phyloP scores from a whole-genome alignment of 2,329 filamentous ascomycete species.

The Paecilomyces variotii region DNA sequence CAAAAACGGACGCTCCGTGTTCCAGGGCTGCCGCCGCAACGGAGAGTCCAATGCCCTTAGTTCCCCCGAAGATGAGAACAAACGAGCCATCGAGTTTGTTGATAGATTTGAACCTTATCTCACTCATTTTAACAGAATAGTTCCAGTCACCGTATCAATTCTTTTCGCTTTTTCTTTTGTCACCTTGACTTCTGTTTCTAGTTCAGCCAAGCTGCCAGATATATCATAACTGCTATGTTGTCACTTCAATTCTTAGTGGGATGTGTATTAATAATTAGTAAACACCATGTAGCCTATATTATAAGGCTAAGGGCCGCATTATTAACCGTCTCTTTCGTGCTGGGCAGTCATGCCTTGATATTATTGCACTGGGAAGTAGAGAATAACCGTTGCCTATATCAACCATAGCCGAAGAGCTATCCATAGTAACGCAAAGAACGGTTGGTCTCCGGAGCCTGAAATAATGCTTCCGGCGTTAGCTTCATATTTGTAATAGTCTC shows the following conservation, averaged over 20 bases:
- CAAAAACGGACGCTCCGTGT: constrained; percentile 39
- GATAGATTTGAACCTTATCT: constrained; percentile 11
- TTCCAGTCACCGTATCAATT: background rate
- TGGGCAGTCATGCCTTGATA: background rate
- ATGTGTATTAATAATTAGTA: background rate
- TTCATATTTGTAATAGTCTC: background rate
- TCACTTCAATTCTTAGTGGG: background rate
- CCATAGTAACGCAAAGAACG: background rate
- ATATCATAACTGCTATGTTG: background rate
- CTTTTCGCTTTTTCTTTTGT: background rate
- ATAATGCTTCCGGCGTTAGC: background rate
- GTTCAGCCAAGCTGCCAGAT: background rate
- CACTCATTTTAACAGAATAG: background rate
- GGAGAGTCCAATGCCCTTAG: constrained; percentile 45
- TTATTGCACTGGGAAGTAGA: background rate
- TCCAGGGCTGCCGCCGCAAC: constrained; percentile 46
- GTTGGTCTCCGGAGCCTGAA: background rate
- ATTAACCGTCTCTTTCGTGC: background rate
- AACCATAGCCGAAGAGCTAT: background rate
- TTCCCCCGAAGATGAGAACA: constrained; percentile 46
- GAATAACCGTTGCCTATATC: background rate
- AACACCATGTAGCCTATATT: background rate
- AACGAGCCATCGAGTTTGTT: constrained; percentile 39
- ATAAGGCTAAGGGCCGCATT: background rate
- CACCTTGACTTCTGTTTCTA: background rate